Evolutionary conservation across 441 rosid genomes (phyloP).

Genomic region (Flueggea neowawraea): DNA sequence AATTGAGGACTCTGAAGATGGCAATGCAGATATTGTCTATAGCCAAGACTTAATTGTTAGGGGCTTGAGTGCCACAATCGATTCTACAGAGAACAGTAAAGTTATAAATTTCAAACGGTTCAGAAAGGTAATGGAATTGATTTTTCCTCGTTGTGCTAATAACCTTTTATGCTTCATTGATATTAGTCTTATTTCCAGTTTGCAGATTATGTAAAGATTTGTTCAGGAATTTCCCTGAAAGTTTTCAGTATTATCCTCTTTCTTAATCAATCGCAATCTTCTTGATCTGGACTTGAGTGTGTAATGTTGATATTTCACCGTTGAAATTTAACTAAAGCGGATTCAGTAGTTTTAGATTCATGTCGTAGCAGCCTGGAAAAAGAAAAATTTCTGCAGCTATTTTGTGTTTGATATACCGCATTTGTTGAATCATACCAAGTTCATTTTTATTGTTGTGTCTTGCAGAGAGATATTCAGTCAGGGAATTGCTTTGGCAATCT

Average conservation of each 20-base stretch:
- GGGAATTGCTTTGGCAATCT: conserved; percentile 91
- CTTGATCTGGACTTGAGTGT: no score
- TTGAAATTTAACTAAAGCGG: no score
- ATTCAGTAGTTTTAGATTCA: no score
- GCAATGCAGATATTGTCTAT: conserved; percentile 64
- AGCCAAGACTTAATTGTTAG: conserved; percentile 65
- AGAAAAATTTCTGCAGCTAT: no score
- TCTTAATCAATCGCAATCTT: no score
- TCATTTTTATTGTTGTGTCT: neutral
- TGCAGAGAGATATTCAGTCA: conserved; percentile 51
- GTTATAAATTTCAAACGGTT: conserved; percentile 71
- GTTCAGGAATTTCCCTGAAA: neutral
- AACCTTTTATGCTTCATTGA: conserved; percentile 2
- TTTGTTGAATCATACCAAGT: neutral
- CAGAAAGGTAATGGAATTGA: conserved; percentile 54
- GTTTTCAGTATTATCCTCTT: no score
- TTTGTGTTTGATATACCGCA: neutral
- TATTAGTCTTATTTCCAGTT: neutral
- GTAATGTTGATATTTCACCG: no score
- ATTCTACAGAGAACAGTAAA: conserved; percentile 24
- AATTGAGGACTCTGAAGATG: conserved; percentile 46
- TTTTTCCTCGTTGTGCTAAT: neutral
- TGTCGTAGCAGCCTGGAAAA: no score
- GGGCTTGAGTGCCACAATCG: conserved; percentile 25
- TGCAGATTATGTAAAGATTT: neutral